Evolutionary conservation across 2,329 filamentous ascomycete species (phyloP).

Genomic region (Penicillium sp.): DNA sequence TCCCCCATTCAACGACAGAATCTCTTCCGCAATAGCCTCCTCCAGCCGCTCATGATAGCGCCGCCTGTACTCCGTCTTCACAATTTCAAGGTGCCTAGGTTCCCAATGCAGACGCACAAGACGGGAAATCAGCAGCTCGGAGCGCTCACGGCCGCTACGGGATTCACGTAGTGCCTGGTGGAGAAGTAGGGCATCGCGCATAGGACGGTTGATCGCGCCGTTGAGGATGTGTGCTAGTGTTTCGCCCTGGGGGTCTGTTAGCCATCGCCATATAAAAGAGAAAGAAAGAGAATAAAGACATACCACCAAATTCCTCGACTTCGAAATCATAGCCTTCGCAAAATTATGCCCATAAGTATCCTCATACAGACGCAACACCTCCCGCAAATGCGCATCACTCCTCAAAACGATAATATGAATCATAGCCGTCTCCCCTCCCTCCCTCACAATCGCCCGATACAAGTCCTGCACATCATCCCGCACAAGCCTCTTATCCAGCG

Average conservation of each 20-base stretch:
- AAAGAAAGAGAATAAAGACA: constrained; percentile 42
- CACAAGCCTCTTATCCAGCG: constrained; percentile 59
- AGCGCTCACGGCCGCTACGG: constrained; percentile 66
- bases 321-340: constrained; percentile 77
- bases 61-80: constrained; percentile 75
- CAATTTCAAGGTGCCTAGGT: constrained; percentile 68
- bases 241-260: constrained; percentile 64
- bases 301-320: constrained; percentile 89
- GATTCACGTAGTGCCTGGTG: constrained; percentile 82
- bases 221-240: constrained; percentile 93
- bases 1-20: constrained; percentile 52
- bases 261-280: constrained; percentile 3
- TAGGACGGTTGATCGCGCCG: constrained; percentile 90
- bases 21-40: constrained; percentile 72
- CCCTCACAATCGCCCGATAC: constrained; percentile 62
- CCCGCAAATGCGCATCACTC: constrained; percentile 75
- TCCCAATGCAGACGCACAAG: constrained; percentile 94
- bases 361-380: constrained; percentile 75
- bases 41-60: constrained; percentile 72
- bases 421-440: constrained; percentile 84
- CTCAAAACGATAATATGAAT: constrained; percentile 76
- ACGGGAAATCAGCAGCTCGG: constrained; percentile 81
- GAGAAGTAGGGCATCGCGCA: constrained; percentile 84
- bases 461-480: constrained; percentile 70
- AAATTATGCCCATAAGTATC: constrained; percentile 72